A percentile compares a stretch with the other conserved stretches of the same genome.
Conservation (phyloP, 2,329 filamentous ascomycete species). For the Colletotrichum eleusines region DNA sequence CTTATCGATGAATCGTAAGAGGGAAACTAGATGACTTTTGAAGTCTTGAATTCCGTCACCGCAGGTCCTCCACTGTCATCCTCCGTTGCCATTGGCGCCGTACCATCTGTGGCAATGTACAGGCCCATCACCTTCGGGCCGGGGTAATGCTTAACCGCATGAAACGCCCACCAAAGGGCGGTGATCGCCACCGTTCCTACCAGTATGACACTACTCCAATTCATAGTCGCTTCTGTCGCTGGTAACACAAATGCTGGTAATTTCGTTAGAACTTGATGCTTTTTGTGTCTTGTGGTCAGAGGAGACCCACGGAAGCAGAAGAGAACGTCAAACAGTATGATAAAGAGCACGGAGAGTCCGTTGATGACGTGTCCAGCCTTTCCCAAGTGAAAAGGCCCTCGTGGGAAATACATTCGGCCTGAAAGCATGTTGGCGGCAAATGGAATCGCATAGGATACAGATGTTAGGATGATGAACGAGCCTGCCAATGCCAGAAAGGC, state of each 20-base stretch:
- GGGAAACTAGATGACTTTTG: neutral
- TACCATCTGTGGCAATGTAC: slow-evolving; percentile 54
- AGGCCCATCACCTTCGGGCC: slow-evolving; percentile 62
- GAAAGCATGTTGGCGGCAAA: slow-evolving; percentile 65
- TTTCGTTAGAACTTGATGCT: neutral
- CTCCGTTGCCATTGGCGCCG: neutral
- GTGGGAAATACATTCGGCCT: slow-evolving; percentile 62
- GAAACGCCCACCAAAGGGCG: slow-evolving; percentile 62
- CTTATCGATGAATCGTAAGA: too few relatives aligned
- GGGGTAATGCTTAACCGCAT: slow-evolving; percentile 61
- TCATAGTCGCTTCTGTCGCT: slow-evolving; percentile 58
- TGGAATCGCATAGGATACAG: slow-evolving; percentile 64
- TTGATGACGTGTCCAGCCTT: slow-evolving; percentile 64
- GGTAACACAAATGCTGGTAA: slow-evolving; percentile 56
- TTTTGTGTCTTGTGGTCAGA: neutral
- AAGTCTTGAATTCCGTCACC: slow-evolving; percentile 15
- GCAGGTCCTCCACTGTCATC: slow-evolving; percentile 36
- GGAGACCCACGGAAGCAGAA: slow-evolving; percentile 68
- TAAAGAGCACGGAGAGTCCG: slow-evolving; percentile 62
- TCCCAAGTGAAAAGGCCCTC: slow-evolving; percentile 67
- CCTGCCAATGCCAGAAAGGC: slow-evolving; percentile 70
- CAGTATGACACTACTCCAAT: slow-evolving; percentile 67
- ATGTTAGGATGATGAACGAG: slow-evolving; percentile 68
- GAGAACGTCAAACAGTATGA: slow-evolving; percentile 67
- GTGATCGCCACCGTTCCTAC: slow-evolving; percentile 62